Base-by-base conservation (phyloP, 2,329 filamentous ascomycete species). In the Penicillium frequentans region DNA sequence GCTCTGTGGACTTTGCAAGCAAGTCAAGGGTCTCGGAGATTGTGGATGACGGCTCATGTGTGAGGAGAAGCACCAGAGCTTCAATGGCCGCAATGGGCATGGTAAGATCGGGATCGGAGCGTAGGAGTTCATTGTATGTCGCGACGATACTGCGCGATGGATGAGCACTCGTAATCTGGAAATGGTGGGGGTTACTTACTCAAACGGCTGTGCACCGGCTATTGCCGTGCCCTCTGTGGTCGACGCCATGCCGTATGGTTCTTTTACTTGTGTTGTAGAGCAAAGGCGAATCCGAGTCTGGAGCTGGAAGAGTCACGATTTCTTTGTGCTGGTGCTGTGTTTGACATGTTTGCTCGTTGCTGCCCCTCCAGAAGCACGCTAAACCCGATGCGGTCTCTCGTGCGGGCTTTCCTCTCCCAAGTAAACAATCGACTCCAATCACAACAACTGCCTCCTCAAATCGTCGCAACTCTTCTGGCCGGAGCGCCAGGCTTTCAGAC, bases 41-140 rank as follows among this genome's bases (percentile, higher is more conserved):
- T 56, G 95, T 99, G 23, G 88, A 90, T 7, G 91, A 88, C 60
- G 88, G 87, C 46, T 88, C 90, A 62, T 89, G 84, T 70, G 89
- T 88, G 58, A 98, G 89, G 59, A 95, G 88, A 70, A 89, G 86
- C 65, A 98, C 95, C 58, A 99, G 84, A 27, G 92, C 88, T 78
- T 96, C 91, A 71, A 96, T 96, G 57, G 93, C 92, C 21, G 95
- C 95, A 54, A 99, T 90, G 61, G 95, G 93, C 86, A 96, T 97
- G 35, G 93, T 97, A 52, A 98, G 84, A 60, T 96, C 90, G 11
- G 89, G 83, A 73, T 98, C 92, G 51, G 84, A 82, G 57, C 71
- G 71, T 58, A 90, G 82, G 49, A 90, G 82, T 49, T 80, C 77
- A 67, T 84, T 81, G 78, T 90, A 90, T 47, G 85, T 84, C 55